Percentiles rank a stretch among this genome's conserved stretches.
These are phyloP conservation scores for Trametes cubensis DNA, from an alignment of 768 basidiomycete species.

Conservation along the genomic window DNA sequence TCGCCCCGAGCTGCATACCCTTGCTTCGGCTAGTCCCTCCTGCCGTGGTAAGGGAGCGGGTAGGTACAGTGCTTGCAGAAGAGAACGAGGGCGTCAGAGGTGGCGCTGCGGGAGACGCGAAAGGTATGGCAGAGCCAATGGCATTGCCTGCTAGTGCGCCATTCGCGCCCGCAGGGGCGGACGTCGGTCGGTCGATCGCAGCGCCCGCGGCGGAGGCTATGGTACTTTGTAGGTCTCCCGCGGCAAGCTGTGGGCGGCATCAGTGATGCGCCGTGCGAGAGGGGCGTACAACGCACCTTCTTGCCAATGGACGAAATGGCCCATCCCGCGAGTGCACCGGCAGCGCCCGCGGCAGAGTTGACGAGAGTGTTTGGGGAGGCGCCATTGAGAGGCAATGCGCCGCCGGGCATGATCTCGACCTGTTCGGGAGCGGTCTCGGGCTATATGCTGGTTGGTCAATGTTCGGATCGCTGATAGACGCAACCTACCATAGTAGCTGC, in stretches of 20 bases:
- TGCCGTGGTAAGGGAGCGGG: slow-evolving; percentile 16
- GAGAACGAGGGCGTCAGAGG: slow-evolving; percentile 27
- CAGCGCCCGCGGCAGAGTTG: slow-evolving; percentile 88
- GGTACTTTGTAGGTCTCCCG: slow-evolving; percentile 71
- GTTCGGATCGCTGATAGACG: slow-evolving; percentile 6
- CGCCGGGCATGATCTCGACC: slow-evolving; percentile 24
- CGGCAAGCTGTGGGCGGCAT: slow-evolving; percentile 53
- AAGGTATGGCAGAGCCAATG: neutral
- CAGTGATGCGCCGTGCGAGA: neutral
- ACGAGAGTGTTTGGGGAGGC: slow-evolving; percentile 55
- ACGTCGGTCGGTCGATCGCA: slow-evolving; percentile 43
- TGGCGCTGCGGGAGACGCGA: slow-evolving; percentile 3
- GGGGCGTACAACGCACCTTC: slow-evolving; percentile 51
- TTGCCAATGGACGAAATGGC: slow-evolving; percentile 89
- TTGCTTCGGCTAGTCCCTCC: slow-evolving; percentile 45
- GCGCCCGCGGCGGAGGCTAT: slow-evolving; percentile 47
- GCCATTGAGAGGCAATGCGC: slow-evolving; percentile 23
- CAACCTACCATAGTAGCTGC: slow-evolving; percentile 77
- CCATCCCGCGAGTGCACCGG: slow-evolving; percentile 92
- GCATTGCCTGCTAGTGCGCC: slow-evolving; percentile 11
- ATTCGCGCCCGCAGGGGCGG: slow-evolving; percentile 40
- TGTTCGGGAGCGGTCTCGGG: slow-evolving; percentile 52
- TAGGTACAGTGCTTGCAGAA: slow-evolving; percentile 25
- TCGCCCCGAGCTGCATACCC: slow-evolving; percentile 71
- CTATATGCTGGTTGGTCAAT: slow-evolving; percentile 36